Base-by-base conservation (phyloP, 2,329 filamentous ascomycete species). In the Shiraia sp. region DNA sequence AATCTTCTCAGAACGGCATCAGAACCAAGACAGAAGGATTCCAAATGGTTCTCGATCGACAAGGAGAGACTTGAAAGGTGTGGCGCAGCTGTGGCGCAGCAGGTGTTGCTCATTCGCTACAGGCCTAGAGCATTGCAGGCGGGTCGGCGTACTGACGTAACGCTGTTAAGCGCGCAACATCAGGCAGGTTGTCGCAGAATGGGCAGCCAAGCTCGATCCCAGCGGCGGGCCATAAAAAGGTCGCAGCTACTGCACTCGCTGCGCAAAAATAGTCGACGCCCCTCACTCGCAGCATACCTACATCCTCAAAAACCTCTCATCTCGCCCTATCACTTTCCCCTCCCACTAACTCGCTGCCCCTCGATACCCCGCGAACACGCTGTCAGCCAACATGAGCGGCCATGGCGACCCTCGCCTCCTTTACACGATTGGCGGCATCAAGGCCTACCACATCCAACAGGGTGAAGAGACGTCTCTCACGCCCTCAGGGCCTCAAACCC, bases 401-500 rank as follows among this genome's bases (percentile, higher is more conserved):
- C 78, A 79, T 58, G 72, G 77, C 61, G 78, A 81, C 44, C 77
- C 79, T 32, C 76, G 77, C 57, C 70, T 81, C 27, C 75, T 81
- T 42, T 81, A 78, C 61, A 73, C 75, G 19, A 74, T 97, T 66
- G 83, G 86, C 55, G 90, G 90, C 74, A 92, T 99, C 63, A 86
- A 85, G 53, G 93, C 92, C 52, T 96, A 90, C 74, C 90, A 96
- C 66, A 83, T 97, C 47, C 83, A 90, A 69, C 82, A 95, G 79
- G 92, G 93, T 70, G 81, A 86, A 56, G 91, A 97, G 72, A 77
- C 86, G 41, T 80, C 82, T 10, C 83, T 99, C 60, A 97, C 90
- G 10, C 84, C 87, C 1, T 86, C 87, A 2, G 90, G 91, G 2
- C 86, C 90, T 13, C 90, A 96, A 74, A 96, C 91, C 0, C 79